Evolutionary conservation across 2,329 filamentous ascomycete species (phyloP), one percentile per base, ranked within the genome.

Genomic region (Nigrospora osmanthi): DNA sequence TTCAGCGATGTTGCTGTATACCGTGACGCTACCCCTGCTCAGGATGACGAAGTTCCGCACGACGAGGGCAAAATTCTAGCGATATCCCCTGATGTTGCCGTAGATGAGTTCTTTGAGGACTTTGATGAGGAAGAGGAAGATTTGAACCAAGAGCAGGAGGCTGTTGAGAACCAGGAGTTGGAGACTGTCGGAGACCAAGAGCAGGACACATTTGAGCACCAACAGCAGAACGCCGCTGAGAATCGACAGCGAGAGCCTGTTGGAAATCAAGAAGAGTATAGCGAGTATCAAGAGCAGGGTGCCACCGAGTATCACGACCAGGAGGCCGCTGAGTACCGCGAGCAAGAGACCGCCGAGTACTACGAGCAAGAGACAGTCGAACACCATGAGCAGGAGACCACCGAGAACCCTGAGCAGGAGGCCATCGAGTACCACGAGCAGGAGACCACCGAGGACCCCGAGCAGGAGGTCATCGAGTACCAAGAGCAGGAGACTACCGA

Each of bases 1-100:
- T 46, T 61, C 16, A 59, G 57, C 30, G 58, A 62, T 46, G 50
- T 63, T 36, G 60, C 56, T 31, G 47, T 61, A 11, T 63, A 60
- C 49, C 58, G 57, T 45, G 55, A 56, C 31, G 46, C 47, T 9
- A 51, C 55, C 12, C 52, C 52, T 3, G 32, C 52, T 19, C 46
- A 48, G 12, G 53, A 52, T 9, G 53, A 54, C 13, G 46, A 50
- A 35, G 38, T 38, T 7, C 46, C 43, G 38, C 42, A 45, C 40
- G 30, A 37, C 31, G 44, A 46, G n/a, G 42, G 35, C 13, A 41
- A 43, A 17, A 39, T 32, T n/a, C 31, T 39, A 15, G 46, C 52
- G 19, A 38, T 35, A 43, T 47, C 51, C 43, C 42, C 49, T 17
- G 48, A 52, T 13, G 47, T 7, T 11, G 14, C 19, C 11, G 38